A percentile compares a stretch with the other conserved stretches of the same genome.
These are phyloP conservation scores for Phyllosticta ampelicida DNA, from an alignment of 2,329 filamentous ascomycete species.

Conservation along the genomic window DNA sequence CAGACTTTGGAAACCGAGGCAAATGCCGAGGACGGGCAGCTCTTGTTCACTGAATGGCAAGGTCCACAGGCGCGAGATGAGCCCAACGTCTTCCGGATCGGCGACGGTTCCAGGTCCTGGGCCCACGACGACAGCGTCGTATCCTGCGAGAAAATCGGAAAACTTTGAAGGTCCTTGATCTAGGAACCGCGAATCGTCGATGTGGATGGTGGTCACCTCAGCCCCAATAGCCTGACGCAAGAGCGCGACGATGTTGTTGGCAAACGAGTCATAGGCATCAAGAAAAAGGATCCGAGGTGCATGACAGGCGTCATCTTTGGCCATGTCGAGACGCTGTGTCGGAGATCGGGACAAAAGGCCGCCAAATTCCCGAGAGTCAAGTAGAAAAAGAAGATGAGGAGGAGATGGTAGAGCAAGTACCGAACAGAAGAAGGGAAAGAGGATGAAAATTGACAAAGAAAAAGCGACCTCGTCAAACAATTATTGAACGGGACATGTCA, in stretches of 20 bases:
- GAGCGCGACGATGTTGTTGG: constrained; percentile 83
- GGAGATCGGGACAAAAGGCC: neutral
- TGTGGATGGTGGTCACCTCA: constrained; percentile 59
- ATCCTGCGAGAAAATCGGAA: constrained; percentile 42
- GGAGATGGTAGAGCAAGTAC: neutral
- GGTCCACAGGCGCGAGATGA: constrained; percentile 68
- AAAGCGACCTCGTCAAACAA: neutral
- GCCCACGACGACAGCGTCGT: constrained; percentile 79
- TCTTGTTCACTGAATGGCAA: constrained; percentile 44
- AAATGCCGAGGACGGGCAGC: constrained; percentile 77
- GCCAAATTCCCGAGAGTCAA: neutral
- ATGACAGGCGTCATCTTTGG: neutral
- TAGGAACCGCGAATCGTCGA: constrained; percentile 41
- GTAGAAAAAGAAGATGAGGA: neutral
- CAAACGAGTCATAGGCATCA: constrained; percentile 94
- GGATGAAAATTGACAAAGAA: neutral
- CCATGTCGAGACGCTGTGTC: neutral
- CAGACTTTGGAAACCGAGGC: constrained; percentile 79
- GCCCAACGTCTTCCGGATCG: constrained; percentile 63
- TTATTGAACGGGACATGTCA: neutral
- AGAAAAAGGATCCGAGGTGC: constrained; percentile 62
- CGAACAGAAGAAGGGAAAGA: neutral
- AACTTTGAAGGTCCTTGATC: constrained; percentile 22
- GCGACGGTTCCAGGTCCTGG: constrained; percentile 80
- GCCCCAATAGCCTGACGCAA: constrained; percentile 59